Evolutionary conservation across 2,329 filamentous ascomycete species (phyloP), one percentile per base, ranked within the genome.

Genomic region (Alternaria triticimaculans): DNA sequence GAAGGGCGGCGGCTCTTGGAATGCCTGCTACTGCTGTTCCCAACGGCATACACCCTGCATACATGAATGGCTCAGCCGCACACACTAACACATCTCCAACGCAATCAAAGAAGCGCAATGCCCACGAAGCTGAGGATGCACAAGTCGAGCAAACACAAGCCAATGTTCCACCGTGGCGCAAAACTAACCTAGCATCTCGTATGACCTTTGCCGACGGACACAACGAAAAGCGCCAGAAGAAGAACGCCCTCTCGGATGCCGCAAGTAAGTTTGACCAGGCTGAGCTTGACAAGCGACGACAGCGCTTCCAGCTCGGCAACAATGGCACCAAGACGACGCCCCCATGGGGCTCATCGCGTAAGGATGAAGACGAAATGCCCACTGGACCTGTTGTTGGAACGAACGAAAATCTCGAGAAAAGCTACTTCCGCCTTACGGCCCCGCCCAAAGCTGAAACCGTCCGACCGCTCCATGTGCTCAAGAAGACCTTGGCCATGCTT

Each of bases 231-330:
- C 80, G 82, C 66, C 77, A 82, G 71, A 81, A 83, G 77, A 78
- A 84, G 69, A 78, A 80, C 62, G 80, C 81, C 70, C 81, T 85
- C 76, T 73, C 79, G 70, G 82, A 88, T 80, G 82, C 82, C 80
- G 80, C 87, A 85, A 96, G 93, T 96, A 97, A 97, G 92, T 96
- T 91, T 80, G 89, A 93, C 81, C 89, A 92, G 82, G 91, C 91
- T 84, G 89, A 90, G 80, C 87, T 93, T 83, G 94, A 97, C 81
- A 94, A 94, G 84, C 92, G 96, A 71, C 92, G 91, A 80, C 92
- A 92, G 76, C 93, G 96, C 72, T 97, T 97, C 82, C 90, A 95
- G 68, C 83, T 85, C 59, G 76, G 80, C 49, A 82, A 82, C 58
- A 77, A 80, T 62, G 80, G 81, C 71, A 87, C 83, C 67, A 87